Base-by-base conservation (phyloP, 345 rosid species). In the Diplotaxis tenuifolia region DNA sequence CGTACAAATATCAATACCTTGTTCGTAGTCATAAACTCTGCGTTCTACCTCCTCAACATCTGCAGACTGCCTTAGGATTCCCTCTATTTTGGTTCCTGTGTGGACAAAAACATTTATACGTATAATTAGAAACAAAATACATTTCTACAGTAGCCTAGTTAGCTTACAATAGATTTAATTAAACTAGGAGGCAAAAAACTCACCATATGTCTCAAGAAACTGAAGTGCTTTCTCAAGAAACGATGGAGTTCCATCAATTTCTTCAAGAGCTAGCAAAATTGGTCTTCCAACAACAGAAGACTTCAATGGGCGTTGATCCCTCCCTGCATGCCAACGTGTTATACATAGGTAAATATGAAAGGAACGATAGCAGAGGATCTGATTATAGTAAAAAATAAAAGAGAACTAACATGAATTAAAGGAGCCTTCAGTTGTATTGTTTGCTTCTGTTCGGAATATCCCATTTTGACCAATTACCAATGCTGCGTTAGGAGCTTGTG, bases 11-110 rank as follows among this genome's bases (percentile, higher is more conserved):
- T 57, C 19, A 57, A 36, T 82, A 94, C 99, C 99, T 82, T 89
- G 96, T 66, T 94, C 99, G 71, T 94, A 94, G 74, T 88, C 95
- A 75, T 83, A 92, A 78, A 91, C 96, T 82, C 97, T 89, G 28
- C 67, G 87, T 70, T 94, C 97, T 38, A 94, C 99, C 87, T 94
- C 96, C 86, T 94, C 99, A 71, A 94, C 96, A 82, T 94, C 99
- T 21, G 99, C 99, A 63, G 97, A 84, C 77, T 89, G 99, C 59
- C 99, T 84, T 78, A 94, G 79, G 77, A 94, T 89, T 71, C 99
- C 99, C 79, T 94, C 99, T 42, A 88, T 92, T 76, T 87, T 88
- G 32, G 80, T 83, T 83, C 98, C 98, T 77, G 73, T 20, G 68
- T 28, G 18, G 47, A 40, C 14, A 1, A 70, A 50, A 66, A 23